A percentile compares a stretch with the other conserved stretches of the same genome.
Conservation (phyloP, 2,329 filamentous ascomycete species). For the Nannizziopsis barbatae region DNA sequence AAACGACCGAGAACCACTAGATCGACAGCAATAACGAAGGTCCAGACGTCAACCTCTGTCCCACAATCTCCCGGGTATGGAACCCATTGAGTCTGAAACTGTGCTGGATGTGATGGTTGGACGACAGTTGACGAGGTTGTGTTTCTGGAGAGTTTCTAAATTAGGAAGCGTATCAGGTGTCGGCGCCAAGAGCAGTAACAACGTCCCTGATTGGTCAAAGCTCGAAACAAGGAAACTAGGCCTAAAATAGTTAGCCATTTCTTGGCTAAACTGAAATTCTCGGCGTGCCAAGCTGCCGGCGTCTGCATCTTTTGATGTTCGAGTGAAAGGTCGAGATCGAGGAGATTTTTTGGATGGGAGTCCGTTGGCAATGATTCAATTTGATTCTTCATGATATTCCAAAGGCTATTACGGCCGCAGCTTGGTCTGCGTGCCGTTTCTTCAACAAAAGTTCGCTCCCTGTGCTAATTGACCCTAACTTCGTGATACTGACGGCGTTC, state of each 20-base stretch:
- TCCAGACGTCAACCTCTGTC: slow-evolving; percentile 3
- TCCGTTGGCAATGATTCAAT: slow-evolving; percentile 15
- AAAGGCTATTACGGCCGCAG: slow-evolving; percentile 35
- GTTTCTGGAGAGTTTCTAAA: slow-evolving; percentile 5
- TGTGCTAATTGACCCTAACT: slow-evolving; percentile 7
- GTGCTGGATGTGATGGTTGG: slow-evolving; percentile 5
- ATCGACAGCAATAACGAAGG: neutral
- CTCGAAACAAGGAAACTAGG: neutral
- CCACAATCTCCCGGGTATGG: neutral
- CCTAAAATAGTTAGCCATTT: neutral
- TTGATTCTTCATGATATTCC: slow-evolving; percentile 30
- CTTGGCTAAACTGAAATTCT: slow-evolving; percentile 11
- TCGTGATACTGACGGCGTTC: neutral
- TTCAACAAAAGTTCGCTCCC: slow-evolving; percentile 26
- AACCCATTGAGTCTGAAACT: slow-evolving; percentile 8
- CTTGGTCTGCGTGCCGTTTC: slow-evolving; percentile 33
- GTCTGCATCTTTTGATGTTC: neutral
- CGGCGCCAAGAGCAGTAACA: neutral
- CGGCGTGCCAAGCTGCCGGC: neutral
- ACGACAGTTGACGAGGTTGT: slow-evolving; percentile 2
- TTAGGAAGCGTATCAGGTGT: slow-evolving; percentile 6
- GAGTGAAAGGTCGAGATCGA: neutral
- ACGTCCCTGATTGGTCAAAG: slow-evolving; percentile 4
- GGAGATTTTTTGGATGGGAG: neutral
- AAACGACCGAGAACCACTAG: neutral